Evolutionary conservation across 2,329 filamentous ascomycete species (phyloP), one percentile per base, ranked within the genome.

Genomic region (Zymoseptoria tritici): DNA sequence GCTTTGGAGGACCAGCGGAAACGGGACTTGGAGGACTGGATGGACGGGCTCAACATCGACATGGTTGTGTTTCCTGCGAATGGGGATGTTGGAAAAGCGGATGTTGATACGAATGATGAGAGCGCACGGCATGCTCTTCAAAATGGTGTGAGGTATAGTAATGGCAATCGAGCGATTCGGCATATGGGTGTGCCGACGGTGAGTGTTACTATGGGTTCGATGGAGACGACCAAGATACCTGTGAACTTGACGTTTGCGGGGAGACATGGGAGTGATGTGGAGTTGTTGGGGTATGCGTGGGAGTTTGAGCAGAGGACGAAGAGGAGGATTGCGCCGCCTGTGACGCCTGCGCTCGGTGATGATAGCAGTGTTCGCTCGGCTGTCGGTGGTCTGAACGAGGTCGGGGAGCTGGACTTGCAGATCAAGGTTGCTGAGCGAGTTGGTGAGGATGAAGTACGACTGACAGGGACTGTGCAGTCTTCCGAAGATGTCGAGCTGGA

Each of bases 151-250:
- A 77, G 76, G 49, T 84, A 83, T 60, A 78, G 76, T 0, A 81
- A 83, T 57, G 81, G 81, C 0, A 83, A 83, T 56, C 72, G 80
- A 1, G 79, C 78, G 0, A 71, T 85, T 1, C 73, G 81, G 9
- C 81, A 84, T 57, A 71, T 83, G 2, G 82, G 82, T 0, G 75
- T 84, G 0, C 82, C 82, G 0, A 81, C 79, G 0, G 75, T 84
- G 1, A 80, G 76, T 0, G 79, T 83, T 0, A 77, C 80, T 0
- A 84, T 84, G 81, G 81, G 81, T 0, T 59, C 75, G 0, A 75
- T 83, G 72, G 65, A 62, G 0, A 72, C 76, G 8, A 79, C 73
- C 53, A 62, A 67, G 0, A 82, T 84, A 77, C 81, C 82, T 0
- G 74, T 83, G 0, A 80, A 80, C 24, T 63, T 84, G 9, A 83